phyloP scores from a whole-genome alignment of 2,329 filamentous ascomycete species.

The Aspergillus sojae region DNA sequence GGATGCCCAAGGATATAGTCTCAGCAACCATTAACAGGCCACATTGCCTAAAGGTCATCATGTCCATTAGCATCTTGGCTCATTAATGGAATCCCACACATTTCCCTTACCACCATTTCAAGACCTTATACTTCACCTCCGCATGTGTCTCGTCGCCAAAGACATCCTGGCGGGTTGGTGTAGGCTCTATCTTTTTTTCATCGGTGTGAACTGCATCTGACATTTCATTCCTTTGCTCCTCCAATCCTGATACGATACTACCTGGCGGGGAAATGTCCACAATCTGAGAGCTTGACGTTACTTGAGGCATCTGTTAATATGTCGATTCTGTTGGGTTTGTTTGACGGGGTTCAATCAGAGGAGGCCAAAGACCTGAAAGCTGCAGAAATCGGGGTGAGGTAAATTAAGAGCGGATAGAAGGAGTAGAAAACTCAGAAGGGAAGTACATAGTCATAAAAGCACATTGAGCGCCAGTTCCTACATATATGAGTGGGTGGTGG shows the following conservation, averaged over 20 bases:
- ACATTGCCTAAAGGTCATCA: constrained; percentile 34
- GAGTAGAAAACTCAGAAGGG: accelerated
- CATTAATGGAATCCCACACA: no score
- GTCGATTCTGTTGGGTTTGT: background rate
- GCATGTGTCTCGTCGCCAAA: constrained; percentile 37
- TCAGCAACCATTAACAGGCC: constrained; percentile 57
- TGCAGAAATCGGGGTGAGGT: background rate
- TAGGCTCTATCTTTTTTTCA: background rate
- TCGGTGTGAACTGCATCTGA: background rate
- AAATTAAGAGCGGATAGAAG: background rate
- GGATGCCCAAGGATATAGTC: constrained; percentile 58
- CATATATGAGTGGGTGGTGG: background rate
- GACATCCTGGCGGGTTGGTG: constrained; percentile 23
- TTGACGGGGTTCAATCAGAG: background rate
- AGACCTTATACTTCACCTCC: constrained; percentile 52
- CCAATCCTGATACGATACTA: background rate
- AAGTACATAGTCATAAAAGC: background rate
- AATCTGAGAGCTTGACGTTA: background rate
- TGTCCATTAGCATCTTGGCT: background rate
- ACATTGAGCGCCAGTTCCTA: background rate
- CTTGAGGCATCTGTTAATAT: background rate
- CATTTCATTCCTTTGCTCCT: background rate
- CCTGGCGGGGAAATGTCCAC: background rate
- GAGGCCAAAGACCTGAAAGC: background rate
- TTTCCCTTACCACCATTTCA: constrained; percentile 43